Evolutionary conservation across 2,329 filamentous ascomycete species (phyloP), one percentile per base, ranked within the genome.

Genomic region (Sporothrix brasiliensis): DNA sequence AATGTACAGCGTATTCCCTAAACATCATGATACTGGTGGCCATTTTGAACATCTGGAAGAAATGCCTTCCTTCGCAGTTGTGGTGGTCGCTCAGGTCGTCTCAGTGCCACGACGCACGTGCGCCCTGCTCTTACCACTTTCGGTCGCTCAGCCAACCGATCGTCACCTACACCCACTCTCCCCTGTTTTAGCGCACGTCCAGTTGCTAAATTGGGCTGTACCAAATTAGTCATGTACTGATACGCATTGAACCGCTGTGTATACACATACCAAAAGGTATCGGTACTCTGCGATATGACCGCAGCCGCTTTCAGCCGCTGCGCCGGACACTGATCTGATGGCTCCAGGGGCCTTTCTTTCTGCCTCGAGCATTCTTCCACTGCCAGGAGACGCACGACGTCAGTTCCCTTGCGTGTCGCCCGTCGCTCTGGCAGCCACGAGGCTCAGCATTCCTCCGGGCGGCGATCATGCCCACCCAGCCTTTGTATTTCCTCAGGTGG

Each of bases 111-210:
- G 13, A 30, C 24, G 24, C 41, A 34, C 41, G 39, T 41, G 47
- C 63, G 13, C 27, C 34, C 30, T n/a, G 30, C 50, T 44, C 11
- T 58, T 49, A 44, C 53, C 52, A 13, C 66, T 58, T 58, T 44
- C 54, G 41, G 67, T 68, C 67, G 67, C 67, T 68, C 67, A 68
- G 67, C 67, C 67, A 68, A 68, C 67, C 24, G 44, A 30, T 53
- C 52, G 61, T 16, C 61, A 34, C 41, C 19, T 21, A 24, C 44
- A 63, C 16, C 65, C 65, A 56, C 30, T 34, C n/a, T 49, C 30
- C 16, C 39, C 67, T 60, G 21, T 60, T 49, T 60, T 68, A 68
- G 41, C 53, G 49, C 53, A 58, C 49, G n/a, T 27, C 50, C 41
- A 53, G 30, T 49, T 16, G 47, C 47, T 27, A 27, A 21, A 13